phyloP scores from a whole-genome alignment of 2,329 filamentous ascomycete genomes.

The Colletotrichum viniferum region DNA sequence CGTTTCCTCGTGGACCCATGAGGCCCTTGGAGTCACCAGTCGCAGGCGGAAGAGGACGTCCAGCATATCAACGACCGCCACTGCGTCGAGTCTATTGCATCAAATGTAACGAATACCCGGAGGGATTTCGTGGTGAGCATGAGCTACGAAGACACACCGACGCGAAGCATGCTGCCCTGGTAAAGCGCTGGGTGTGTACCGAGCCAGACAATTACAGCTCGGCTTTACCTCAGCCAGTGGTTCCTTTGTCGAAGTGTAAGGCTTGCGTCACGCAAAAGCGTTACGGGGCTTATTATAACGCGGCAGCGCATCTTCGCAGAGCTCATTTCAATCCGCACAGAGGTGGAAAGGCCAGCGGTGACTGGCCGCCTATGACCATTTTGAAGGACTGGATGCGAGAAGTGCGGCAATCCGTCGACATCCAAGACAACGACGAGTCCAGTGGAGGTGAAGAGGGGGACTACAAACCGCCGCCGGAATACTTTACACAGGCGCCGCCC shows the following conservation, averaged over 20 bases:
- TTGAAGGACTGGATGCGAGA: conserved; percentile 67
- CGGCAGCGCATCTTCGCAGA: conserved; percentile 60
- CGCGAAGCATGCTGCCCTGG: conserved; percentile 59
- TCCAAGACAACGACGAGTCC: conserved; percentile 49
- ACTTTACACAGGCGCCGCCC: conserved; percentile 8
- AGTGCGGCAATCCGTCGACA: conserved; percentile 53
- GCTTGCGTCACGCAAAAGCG: conserved; percentile 61
- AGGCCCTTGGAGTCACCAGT: conserved; percentile 48
- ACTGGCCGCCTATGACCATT: conserved; percentile 63
- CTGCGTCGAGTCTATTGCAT: conserved; percentile 77
- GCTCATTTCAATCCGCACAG: conserved; percentile 62
- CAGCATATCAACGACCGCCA: conserved; percentile 57
- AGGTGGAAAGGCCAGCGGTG: conserved; percentile 60
- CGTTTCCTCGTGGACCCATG: conserved; percentile 41
- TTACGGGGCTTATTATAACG: conserved; percentile 65
- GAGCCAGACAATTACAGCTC: conserved; percentile 47
- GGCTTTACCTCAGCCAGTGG: conserved; percentile 49
- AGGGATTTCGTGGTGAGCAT: conserved; percentile 90
- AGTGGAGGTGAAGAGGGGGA: conserved; percentile 55
- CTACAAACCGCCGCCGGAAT: conserved; percentile 15
- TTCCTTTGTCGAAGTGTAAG: conserved; percentile 60
- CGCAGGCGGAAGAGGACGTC: conserved; percentile 40
- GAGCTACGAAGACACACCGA: conserved; percentile 75
- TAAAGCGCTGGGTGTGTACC: conserved; percentile 61
- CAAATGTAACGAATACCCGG: conserved; percentile 80